phyloP scores from a whole-genome alignment of 331 rosid genomes.

The Malus hybrid region DNA sequence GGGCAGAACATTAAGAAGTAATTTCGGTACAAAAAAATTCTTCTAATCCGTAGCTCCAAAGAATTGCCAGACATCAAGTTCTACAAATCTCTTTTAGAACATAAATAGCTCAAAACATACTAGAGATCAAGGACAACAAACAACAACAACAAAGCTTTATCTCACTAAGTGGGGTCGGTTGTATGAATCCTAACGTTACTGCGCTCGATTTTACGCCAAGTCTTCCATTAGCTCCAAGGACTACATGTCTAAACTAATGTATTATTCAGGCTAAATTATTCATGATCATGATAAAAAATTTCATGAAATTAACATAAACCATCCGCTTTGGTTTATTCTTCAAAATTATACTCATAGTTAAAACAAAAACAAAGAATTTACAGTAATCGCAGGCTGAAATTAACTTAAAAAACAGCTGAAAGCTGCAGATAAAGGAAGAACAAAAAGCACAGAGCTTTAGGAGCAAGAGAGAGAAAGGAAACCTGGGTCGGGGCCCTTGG shows the following conservation, averaged over 20 bases:
- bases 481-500: conserved; percentile 95
- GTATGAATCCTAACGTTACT: too few species aligned
- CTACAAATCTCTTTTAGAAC: too few species aligned
- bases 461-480: not conserved
- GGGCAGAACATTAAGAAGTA: not conserved
- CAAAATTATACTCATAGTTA: not conserved
- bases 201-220: too few species aligned
- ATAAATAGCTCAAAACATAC: not conserved
- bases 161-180: too few species aligned
- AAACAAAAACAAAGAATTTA: not conserved
- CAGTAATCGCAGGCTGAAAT: not conserved
- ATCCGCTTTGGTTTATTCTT: not conserved
- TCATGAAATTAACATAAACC: not conserved
- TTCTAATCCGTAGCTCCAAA: not conserved
- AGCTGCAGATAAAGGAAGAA: not conserved
- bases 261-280: not conserved
- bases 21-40: not conserved
- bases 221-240: not conserved
- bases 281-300: not conserved
- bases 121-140: too few species aligned
- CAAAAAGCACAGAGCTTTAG: not conserved
- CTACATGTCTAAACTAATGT: too few species aligned
- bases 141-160: too few species aligned
- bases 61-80: not conserved
- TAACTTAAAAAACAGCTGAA: not conserved